Evolutionary conservation across 306 rosid genomes (phyloP), one percentile per base, ranked within the genome.

Genomic region (Citrullus mucosospermus): DNA sequence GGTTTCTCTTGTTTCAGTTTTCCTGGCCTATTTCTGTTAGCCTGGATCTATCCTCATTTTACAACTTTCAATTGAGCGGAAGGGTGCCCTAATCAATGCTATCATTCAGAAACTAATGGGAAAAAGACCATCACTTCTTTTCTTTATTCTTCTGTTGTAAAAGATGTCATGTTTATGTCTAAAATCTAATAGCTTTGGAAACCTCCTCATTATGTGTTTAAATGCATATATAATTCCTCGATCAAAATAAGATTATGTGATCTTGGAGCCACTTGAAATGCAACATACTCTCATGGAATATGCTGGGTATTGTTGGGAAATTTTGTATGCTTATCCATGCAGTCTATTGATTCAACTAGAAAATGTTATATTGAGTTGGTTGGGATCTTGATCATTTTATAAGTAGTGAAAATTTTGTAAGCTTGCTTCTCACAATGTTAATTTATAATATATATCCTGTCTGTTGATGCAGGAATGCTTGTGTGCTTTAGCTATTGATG

Each of bases 381-480:
- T 78, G 32, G 16, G 66, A 78, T 50, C 76, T 14, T 46, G 60
- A 6, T 16, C 17, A n/a, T 32, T 48, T 51, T 17, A 30, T 30
- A 50, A 28, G 51, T 18, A 50, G 48, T 63, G 58, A 38, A 43
- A 18, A 16, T n/a, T 20, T 53, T 38, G 55, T 55, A 69, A 51
- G 84, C 75, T 83, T 53, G 77, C 70, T 74, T 44, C 66, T 59
- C 55, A 82, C 56, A 81, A 14, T 20, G 38, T 65, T 59, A 80
- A 80, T 43, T 18, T 80, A 60, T 48, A 5, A 48, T 13, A 12
- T 13, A 12, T 73, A 50, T 67, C 63, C 54, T 59, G 84, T 63
- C 83, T 78, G 58, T 81, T 81, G 43, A 55, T 90, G 84, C 89
- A 94, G 98, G 98, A 94, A 82, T 90, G 96, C 87, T 84, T 94